Evolutionary conservation across 208 protist species (phyloP), one percentile per base, ranked within the genome.

Genomic region (Trypanosoma avium): DNA sequence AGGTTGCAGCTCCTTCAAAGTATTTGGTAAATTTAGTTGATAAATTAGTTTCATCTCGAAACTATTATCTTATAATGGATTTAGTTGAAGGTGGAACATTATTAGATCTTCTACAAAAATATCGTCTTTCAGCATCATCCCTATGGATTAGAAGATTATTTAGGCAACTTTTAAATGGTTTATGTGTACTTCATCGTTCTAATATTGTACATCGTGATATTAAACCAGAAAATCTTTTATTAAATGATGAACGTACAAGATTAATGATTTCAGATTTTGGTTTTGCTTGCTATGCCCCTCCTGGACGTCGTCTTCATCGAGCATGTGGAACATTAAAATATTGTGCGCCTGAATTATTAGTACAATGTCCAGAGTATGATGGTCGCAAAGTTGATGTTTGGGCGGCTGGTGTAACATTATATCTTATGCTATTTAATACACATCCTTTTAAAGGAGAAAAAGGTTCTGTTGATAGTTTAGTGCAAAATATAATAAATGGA

Each of bases 311-410:
- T 59, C 74, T 90, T 26, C 78, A 77, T 33, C 82, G 82, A 29
- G 71, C 79, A 21, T 95, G 89, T 58, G 89, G 89, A 13, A 93
- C 89, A 19, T 73, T 91, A 29, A 73, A 74, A 24, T 95, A 95
- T 76, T 91, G 81, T 59, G 89, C 89, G 10, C 89, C 89, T 13
- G 89, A 95, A 75, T 67, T 95, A 30, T 75, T 93, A 27, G 57
- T 59, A 13, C 82, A 88, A 53, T 46, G 72, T 30, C 88, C 88
- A 7, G 32, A 60, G 35, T 98, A 98, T 68, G 86, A 97, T 46
- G 94, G 93, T 8, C 83, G 88, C 8, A 86, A 90, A 56, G 86
- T 90, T 33, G 92, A 97, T 52, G 77, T 96, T 27, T 97, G 92
- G 90, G 86, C 88, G 0, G 74, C 86, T 19, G 92, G 92, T 32